Conservation (phyloP, 805 yeast species). For the Lipomyces lipofer region DNA sequence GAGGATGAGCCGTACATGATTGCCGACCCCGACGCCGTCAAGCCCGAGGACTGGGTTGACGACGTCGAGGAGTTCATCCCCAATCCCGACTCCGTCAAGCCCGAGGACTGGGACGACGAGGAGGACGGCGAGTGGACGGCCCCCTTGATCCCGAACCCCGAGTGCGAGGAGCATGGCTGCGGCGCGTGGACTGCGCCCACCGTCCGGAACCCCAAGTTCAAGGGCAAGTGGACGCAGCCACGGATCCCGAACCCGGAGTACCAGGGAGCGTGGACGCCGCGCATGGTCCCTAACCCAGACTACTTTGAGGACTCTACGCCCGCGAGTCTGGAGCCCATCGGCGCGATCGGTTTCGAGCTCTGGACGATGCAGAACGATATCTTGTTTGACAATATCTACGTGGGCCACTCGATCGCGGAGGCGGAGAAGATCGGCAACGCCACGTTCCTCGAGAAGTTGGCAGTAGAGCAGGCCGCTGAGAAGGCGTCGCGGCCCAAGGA, state of each 20-base stretch:
- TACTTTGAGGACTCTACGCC: constrained; percentile 61
- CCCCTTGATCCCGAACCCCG: constrained; percentile 71
- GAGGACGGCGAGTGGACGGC: constrained; percentile 86
- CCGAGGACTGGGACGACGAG: constrained; percentile 85
- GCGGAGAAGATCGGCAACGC: constrained; percentile 81
- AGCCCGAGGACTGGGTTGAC: constrained; percentile 83
- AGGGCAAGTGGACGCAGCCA: constrained; percentile 79
- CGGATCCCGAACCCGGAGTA: constrained; percentile 70
- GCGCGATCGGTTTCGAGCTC: constrained; percentile 82
- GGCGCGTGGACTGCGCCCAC: constrained; percentile 76
- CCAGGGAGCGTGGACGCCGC: constrained; percentile 77
- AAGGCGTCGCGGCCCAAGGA: constrained; percentile 24
- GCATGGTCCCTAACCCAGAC: constrained; percentile 65
- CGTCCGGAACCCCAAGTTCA: constrained; percentile 66
- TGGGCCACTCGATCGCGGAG: constrained; percentile 80
- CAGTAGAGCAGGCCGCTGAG: constrained; percentile 36
- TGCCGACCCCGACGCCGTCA: constrained; percentile 62
- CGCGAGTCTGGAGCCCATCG: constrained; percentile 63
- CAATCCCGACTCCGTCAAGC: constrained; percentile 68
- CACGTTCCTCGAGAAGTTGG: constrained; percentile 54
- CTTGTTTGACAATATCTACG: constrained; percentile 77
- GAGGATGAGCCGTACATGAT: constrained; percentile 64
- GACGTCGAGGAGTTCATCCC: constrained; percentile 55
- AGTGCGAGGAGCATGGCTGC: constrained; percentile 68
- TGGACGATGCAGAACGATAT: constrained; percentile 83